Percentiles rank a stretch among this genome's conserved stretches.
These are phyloP conservation scores for Termitomyces sp. DNA, from an alignment of 1,284 basidiomycete species.

Conservation along the genomic window DNA sequence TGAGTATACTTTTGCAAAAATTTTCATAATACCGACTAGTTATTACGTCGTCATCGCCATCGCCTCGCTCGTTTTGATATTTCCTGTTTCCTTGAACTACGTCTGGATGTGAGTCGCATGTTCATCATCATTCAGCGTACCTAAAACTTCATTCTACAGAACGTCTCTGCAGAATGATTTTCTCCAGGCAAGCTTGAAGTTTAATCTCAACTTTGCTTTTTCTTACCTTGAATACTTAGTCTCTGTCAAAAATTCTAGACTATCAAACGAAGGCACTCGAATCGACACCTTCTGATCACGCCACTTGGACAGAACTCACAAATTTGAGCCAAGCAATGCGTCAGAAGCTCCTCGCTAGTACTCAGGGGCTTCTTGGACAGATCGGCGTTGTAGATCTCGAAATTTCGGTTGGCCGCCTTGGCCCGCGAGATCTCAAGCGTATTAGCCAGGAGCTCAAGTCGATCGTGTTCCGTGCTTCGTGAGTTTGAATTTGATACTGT, in stretches of 20 bases:
- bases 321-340: constrained; percentile 24
- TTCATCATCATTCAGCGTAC: neutral
- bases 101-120: constrained; percentile 31
- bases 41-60: constrained; percentile 61
- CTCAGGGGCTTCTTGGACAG: constrained; percentile 32
- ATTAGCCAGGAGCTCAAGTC: constrained; percentile 39
- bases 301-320: constrained; percentile 25
- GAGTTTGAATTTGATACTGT: constrained; percentile 14
- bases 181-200: constrained; percentile 27
- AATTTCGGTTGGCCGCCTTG: constrained; percentile 49
- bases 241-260: constrained; percentile 26
- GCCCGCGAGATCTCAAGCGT: constrained; percentile 45
- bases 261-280: constrained; percentile 29
- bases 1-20: constrained; percentile 58
- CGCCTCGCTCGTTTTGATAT: constrained; percentile 54
- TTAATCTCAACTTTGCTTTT: neutral
- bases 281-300: constrained; percentile 28
- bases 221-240: constrained; percentile 17
- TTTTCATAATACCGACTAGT: constrained; percentile 53
- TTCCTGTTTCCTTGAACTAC: constrained; percentile 70
- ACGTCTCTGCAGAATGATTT: constrained; percentile 37
- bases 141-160: constrained; percentile 23
- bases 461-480: constrained; percentile 39
- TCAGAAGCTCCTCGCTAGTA: constrained; percentile 23
- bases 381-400: constrained; percentile 47